These are phyloP conservation scores for Hyaloperonospora arabidopsidis DNA, from an alignment of 352 stramenopile species.

Conservation along the genomic window DNA sequence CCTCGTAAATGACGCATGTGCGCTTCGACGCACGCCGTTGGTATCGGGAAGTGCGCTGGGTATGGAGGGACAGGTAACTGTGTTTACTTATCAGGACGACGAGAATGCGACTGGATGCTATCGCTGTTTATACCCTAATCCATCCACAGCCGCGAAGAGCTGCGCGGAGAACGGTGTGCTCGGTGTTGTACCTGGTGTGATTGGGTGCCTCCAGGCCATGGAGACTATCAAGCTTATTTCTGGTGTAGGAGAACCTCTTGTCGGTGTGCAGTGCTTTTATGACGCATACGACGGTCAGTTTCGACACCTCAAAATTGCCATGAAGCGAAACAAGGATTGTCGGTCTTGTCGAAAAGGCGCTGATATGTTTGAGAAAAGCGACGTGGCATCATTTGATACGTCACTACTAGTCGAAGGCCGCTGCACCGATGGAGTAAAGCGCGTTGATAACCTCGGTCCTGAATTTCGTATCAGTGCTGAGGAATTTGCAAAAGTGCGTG, in stretches of 20 bases:
- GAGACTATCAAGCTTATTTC: constrained; percentile 90
- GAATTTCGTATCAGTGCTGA: constrained; percentile 31
- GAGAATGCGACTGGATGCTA: constrained; percentile 80
- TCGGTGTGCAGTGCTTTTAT: constrained; percentile 64
- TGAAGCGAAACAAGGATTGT: constrained; percentile 35
- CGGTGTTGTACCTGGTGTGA: constrained; percentile 90
- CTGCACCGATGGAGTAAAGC: constrained; percentile 4
- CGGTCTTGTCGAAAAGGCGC: constrained; percentile 19
- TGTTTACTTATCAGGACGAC: constrained; percentile 84
- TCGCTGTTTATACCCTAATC: constrained; percentile 93
- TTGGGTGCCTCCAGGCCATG: constrained; percentile 91
- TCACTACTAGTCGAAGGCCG: constrained; percentile 15
- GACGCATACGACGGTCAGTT: constrained; percentile 74
- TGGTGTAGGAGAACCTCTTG: constrained; percentile 44
- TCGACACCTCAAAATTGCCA: constrained; percentile 50
- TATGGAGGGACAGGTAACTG: constrained; percentile 93
- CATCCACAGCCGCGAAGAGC: constrained; percentile 55
- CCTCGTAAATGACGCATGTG: constrained; percentile 93
- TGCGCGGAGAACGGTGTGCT: constrained; percentile 96
- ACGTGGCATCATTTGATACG: constrained; percentile 3
- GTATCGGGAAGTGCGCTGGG: constrained; percentile 94
- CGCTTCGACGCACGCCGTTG: constrained; percentile 71
- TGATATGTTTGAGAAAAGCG: not conserved
- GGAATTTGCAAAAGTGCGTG: constrained; percentile 36
- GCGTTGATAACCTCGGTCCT: constrained; percentile 14